A percentile compares a stretch with the other conserved stretches of the same genome.
These are phyloP conservation scores for Cornus suecica DNA, from an alignment of 148 eudicot genomes.

Conservation along the genomic window DNA sequence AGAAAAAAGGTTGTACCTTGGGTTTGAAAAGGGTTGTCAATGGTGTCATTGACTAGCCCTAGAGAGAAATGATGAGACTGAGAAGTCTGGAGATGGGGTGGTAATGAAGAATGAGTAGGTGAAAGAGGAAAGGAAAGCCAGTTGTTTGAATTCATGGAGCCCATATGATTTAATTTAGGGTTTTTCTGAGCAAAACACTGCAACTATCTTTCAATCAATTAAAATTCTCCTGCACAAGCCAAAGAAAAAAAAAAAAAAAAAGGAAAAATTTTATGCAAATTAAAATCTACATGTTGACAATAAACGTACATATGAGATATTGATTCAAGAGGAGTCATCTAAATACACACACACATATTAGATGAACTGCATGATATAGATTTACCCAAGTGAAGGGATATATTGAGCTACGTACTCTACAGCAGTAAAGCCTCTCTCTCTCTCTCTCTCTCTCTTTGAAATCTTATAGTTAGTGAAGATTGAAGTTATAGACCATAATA, in stretches of 20 bases:
- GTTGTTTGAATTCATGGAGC: slow-evolving; percentile 83
- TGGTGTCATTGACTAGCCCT: slow-evolving; percentile 65
- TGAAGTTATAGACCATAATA: not conserved
- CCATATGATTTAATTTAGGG: not conserved
- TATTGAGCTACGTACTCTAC: not conserved
- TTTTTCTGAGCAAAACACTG: not conserved
- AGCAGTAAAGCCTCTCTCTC: not conserved
- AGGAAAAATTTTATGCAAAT: not conserved
- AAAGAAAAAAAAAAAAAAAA: not conserved
- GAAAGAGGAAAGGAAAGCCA: slow-evolving; percentile 96
- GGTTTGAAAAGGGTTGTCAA: slow-evolving; percentile 61
- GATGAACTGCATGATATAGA: not conserved
- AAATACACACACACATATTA: too few species aligned
- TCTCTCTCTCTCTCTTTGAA: not conserved
- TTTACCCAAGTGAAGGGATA: slow-evolving; percentile 3
- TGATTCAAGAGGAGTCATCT: too few species aligned
- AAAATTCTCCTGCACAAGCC: slow-evolving; percentile 8
- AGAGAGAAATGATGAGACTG: slow-evolving; percentile 75
- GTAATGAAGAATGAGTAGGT: slow-evolving; percentile 69
- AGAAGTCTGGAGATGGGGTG: slow-evolving; percentile 46
- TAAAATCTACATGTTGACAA: too few species aligned
- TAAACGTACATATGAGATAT: too few species aligned
- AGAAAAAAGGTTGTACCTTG: slow-evolving; percentile 45
- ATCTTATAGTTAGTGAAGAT: slow-evolving; percentile 4
- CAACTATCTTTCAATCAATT: slow-evolving; percentile 6